Evolutionary conservation across 2,329 filamentous ascomycete species (phyloP), one percentile per base, ranked within the genome.

Genomic region (Calonectria pteridis): DNA sequence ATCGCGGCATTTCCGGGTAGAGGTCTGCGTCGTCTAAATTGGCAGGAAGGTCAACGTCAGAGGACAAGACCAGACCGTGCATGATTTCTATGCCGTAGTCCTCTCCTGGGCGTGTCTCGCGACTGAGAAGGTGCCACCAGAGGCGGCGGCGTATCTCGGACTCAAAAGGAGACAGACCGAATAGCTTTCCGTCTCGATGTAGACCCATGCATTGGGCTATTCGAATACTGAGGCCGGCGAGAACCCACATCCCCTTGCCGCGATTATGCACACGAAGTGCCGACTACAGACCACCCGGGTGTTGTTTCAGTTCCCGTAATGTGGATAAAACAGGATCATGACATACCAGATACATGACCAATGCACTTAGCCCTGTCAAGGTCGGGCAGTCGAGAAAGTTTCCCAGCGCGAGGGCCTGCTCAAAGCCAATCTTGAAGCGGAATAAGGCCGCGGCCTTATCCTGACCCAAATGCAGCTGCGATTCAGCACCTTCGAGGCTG

Each of bases 1-100:
- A 85, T 0, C 86, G 83, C 9, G 80, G 83, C 85, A 89, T 89
- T 76, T 6, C 88, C 84, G 26, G 89, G 85, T 2, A 85, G 76
- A 0, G 80, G 51, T 91, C 88, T 18, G 77, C 79, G 75, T 92
- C 91, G 67, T 92, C 88, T 46, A 91, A 82, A 71, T 92, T 92
- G 6, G 88, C 83, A 1, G 90, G 90, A 80, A 90, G 85, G 43
- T 88, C 86, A 0, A 89, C 89, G 43, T 89, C 87, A 10, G 23
- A 69, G 5, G 76, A n/a, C 3, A 71, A 43, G 10, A n/a, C 46
- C 6, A 62, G 40, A 1, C 55, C 26, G 0, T 58, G 50, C 20
- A 78, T 71, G 14, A 73, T 77, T 11, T 77, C 74, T 1, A 85
- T 76, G 0, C 91, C 91, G 74, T 91, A 89, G 71, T 92, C 90